A percentile compares a stretch with the other conserved stretches of the same genome.
phyloP scores from a whole-genome alignment of 192 early-diverging fungal genomes.

The Umbelopsis sp. region DNA sequence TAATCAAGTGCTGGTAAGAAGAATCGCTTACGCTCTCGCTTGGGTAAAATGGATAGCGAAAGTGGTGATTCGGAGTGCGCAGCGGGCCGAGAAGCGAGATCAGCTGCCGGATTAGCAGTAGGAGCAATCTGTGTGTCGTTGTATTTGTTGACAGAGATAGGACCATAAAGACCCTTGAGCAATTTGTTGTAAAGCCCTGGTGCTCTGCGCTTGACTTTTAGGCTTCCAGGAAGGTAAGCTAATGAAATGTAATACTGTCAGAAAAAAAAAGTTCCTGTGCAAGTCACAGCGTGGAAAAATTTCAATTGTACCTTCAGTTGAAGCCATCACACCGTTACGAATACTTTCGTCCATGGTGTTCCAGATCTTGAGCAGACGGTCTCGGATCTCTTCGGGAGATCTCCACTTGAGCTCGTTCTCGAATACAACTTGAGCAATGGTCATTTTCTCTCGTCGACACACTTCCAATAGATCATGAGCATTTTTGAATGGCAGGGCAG shows the following conservation, averaged over 20 bases:
- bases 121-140: conserved; percentile 35
- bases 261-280: background rate
- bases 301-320: conserved; percentile 27
- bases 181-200: conserved; percentile 87
- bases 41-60: conserved; percentile 39
- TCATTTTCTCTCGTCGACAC: conserved; percentile 80
- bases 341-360: conserved; percentile 90
- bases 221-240: conserved; percentile 74
- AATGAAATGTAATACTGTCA: conserved; percentile 19
- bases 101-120: conserved; percentile 6
- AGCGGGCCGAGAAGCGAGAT: background rate
- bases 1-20: conserved; percentile 88
- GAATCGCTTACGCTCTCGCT: conserved; percentile 53
- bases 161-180: conserved; percentile 72
- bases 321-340: conserved; percentile 71
- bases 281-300: background rate
- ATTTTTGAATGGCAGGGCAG: conserved; percentile 84
- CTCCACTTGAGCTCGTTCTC: conserved; percentile 94
- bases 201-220: conserved; percentile 83
- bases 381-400: conserved; percentile 76
- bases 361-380: conserved; percentile 82
- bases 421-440: conserved; percentile 96
- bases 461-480: conserved; percentile 77
- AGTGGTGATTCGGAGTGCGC: conserved; percentile 32
- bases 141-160: conserved; percentile 42